Evolutionary conservation across 352 stramenopile species (phyloP).

Genomic region (Phytophthora cajani): DNA sequence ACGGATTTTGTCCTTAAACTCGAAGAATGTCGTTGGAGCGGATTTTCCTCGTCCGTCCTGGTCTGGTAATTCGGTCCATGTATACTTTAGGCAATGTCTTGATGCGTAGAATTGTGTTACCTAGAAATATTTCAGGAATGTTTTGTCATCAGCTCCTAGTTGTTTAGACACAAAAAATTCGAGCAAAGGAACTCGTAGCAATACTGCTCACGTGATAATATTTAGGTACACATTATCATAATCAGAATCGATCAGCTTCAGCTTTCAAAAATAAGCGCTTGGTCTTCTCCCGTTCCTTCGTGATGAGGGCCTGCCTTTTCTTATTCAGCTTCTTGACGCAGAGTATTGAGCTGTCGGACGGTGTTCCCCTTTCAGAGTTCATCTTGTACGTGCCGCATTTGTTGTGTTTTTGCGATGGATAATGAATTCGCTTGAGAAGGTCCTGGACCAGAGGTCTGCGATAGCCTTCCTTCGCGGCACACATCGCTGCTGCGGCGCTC

Average conservation of each 20-base stretch:
- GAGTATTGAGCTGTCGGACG: neutral
- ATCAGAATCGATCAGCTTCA: too few species aligned
- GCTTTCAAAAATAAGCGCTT: neutral
- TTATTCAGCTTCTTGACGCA: slow-evolving; percentile 1
- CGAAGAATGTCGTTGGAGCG: neutral
- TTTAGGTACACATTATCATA: too few species aligned
- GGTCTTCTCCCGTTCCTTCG: neutral
- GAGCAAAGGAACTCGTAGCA: too few species aligned
- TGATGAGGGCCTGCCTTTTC: neutral
- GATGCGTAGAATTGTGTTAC: neutral
- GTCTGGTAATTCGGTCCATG: neutral
- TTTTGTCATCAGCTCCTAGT: neutral
- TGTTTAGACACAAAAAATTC: neutral
- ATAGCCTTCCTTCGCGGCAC: neutral
- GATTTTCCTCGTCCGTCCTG: neutral
- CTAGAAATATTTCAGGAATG: neutral
- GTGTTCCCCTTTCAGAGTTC: neutral
- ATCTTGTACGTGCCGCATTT: neutral
- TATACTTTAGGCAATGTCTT: neutral
- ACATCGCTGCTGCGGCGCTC: neutral
- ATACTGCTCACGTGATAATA: too few species aligned
- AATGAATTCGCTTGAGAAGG: neutral
- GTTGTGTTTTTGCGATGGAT: too few species aligned
- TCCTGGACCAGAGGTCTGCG: neutral
- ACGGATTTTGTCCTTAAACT: neutral